Base-by-base conservation (phyloP, 192 early-diverging fungal species). In the Chytriomyces hyalinus region DNA sequence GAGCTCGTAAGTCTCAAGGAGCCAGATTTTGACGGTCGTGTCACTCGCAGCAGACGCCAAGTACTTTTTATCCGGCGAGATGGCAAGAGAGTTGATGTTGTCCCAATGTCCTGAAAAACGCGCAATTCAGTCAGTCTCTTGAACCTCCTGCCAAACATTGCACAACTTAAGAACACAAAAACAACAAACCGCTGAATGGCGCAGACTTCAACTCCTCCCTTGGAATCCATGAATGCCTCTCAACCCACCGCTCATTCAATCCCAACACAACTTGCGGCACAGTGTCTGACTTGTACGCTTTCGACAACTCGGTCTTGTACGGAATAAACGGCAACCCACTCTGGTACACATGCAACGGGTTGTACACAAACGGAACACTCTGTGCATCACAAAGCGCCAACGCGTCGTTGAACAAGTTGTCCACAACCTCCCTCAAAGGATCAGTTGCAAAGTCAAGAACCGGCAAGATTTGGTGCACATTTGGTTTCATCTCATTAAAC, bases 1-100 rank as follows among this genome's bases (percentile, higher is more conserved):
- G 0, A 11, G 20, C 20, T 57, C 13, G 3, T 20, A 17, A 17
- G 53, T 81, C 6, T 61, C 20, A 6, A 75, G 47, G 44, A 68
- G 49, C 78, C 78, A 78, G 24, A 80, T 57, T 50, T 76, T 77
- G 9, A 72, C 67, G 10, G 77, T 78, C 2, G 49, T 80, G 59
- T 80, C 78, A 69, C 43, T 45, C 0, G 65, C 44, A n/a, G 73
- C 71, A 44, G 72, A 75, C 0, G 76, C 73, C 4, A 78, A 4
- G 20, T 26, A 73, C 9, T 24, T 9, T 10, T 67, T 67, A 71
- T 77, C 75, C 26, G 28, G 26, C 6, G 67, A 75, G 45, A 75
- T 43, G n/a, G 20, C 53, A 63, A 74, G 28, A 36, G 28, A 36
- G 28, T 36, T 36, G 28, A 36, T 36, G 28, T 36, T 36, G 28